Base-by-base conservation (phyloP, 371 early-diverging fungal species). In the Agmasoma carcini region DNA sequence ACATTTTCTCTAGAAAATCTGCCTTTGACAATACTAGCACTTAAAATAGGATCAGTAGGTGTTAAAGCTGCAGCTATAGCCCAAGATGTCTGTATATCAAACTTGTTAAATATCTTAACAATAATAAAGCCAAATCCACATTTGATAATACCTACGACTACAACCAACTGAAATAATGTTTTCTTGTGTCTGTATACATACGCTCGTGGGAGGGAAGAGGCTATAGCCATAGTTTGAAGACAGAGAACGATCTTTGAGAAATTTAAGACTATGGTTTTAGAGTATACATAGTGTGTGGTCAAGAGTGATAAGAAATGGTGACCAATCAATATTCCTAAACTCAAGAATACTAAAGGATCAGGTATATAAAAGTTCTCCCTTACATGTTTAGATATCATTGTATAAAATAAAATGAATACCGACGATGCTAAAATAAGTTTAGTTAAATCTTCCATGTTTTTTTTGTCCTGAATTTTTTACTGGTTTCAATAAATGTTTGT, bases 11-110 rank as follows among this genome's bases (percentile, higher is more conserved):
- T 87, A 0, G 94, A 90, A 78, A 88, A 90, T 44, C 80, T 77
- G 12, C 94, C 91, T 64, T 86, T 86, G 6, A 91, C 81, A 17
- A 91, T 83, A 0, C 85, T 82, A 75, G 85, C 87, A 52, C 90
- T 84, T 47, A 93, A 69, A 4, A 92, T 88, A 1, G 92, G 91
- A 77, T 94, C 92, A 0, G 92, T 94, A 0, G 91, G 90, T 4
- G 89, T 83, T 3, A 88, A 72, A 57, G 87, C 86, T 0, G 89
- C 84, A 12, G 84, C 86, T 56, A 90, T 77, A 4, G 52, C 69
- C 62, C 67, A 66, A 41, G 23, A 41, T 0, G 55, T 41, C 5
- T 44, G 14, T 9, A 14, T 55, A 29, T 33, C 38, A 11, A 57
- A 34, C 9, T 20, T 23, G 6, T 25, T 40, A 14, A 61, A 43